Base-by-base conservation (phyloP, 805 yeast genomes). In the Vanderwaltozyma polyspora region DNA sequence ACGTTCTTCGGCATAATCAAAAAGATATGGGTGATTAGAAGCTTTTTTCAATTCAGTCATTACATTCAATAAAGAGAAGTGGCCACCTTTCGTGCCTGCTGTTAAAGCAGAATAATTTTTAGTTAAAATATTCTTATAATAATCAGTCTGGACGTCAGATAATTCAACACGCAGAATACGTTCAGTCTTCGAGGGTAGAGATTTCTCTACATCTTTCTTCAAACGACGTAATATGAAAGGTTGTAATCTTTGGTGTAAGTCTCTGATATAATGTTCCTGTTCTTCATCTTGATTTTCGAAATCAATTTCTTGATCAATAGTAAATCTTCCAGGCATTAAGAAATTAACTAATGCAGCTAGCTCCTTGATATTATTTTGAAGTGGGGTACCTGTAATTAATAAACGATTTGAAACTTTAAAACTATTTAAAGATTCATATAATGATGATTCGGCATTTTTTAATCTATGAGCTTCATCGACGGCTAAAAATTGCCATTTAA, bases 381-480 rank as follows among this genome's bases (percentile, higher is more conserved):
- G 68, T 6, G 99, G 99, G 1, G 99, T 91, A 64, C 99, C 99
- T 3, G 99, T 91, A 48, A 91, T 91, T 43, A 91, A 68, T 40
- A 91, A 63, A 46, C 96, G 67, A 59, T 91, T 91, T 2, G 77
- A 70, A 9, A 80, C 91, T 48, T 77, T 81, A 64, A 91, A 85
- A 43, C 79, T 81, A 48, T 68, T 72, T 38, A 91, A 67, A 3
- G 94, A 79, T 52, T 89, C 97, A 56, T 91, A 91, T 27, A 91
- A 63, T 0, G 97, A 87, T 19, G 91, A 77, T 55, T 87, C 96
- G 0, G 95, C 83, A 54, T 91, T 91, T 49, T 91, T 91, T 53
- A 91, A 68, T 52, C 98, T 72, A 62, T 91, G 99, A 5, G 98
- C 99, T 63, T 91, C 99, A 59, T 91, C 99, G 18, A 91, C 97